Base-by-base conservation (phyloP, 768 basidiomycete genomes). In the Tricholoma sp. region DNA sequence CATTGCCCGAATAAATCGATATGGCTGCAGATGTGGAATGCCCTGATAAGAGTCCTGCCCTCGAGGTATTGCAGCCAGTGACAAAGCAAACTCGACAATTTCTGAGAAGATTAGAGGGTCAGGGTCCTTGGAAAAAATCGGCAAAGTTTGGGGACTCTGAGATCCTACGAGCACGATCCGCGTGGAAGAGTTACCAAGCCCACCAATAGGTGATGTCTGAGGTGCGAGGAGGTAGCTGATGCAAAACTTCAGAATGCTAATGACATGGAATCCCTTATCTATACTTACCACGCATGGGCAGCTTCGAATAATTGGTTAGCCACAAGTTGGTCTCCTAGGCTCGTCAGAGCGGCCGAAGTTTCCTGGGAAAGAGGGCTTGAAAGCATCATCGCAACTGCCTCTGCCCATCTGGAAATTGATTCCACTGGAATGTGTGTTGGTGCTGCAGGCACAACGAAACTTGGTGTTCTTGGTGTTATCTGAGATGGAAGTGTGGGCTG, bases 71-170 rank as follows among this genome's bases (percentile, higher is more conserved):
- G 87, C 73, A n/a, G 81, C 76, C 37, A 96, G 72, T 6, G 91
- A 91, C 45, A 94, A 66, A 0, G 92, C 95, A 68, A 93, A 98
- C 73, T 99, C 97, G 12, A 86, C 75, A 49, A 97, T 86, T 72
- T 99, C 97, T 2, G 94, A 86, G 61, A 97, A 82, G 57, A 95
- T 82, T 50, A 94, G 74, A 2, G 88, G 73, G 65, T 97, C 94
- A 1, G 78, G 71, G 65, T 94, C 85, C 66, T 80, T 83, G 66
- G 75, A 71, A 65, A 84, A 85, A 52, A 71, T 76, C 0, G 82
- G 78, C 37, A 67, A 71, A 33, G 66, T 65, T 50, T 73, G 75
- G 5, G 86, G 88, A 65, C 74, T 82, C 57, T 76, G 82, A 17
- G 82, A 79, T n/a, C 93, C 92, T 39, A 94, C 66, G 24, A 98